Evolutionary conservation across 441 rosid genomes (phyloP), one percentile per base, ranked within the genome.

Genomic region (Bocquillonia castaneifolia): DNA sequence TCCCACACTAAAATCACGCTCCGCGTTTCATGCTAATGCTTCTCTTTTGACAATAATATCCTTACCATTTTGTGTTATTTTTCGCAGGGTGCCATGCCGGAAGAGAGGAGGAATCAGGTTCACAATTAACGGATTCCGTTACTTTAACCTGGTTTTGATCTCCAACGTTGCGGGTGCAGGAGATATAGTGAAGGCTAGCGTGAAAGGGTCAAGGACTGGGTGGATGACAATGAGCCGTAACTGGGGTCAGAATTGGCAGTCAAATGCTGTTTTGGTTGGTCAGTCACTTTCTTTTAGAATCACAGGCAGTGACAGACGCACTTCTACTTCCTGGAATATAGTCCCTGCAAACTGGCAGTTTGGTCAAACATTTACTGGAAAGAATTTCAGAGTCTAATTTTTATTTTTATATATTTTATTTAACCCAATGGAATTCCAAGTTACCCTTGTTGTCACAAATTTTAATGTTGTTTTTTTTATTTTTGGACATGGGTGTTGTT

Each of bases 241-340:
- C 86, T 87, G 90, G 92, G 92, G 88, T 10, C 92, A 85, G 61
- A 87, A 87, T 66, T 87, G 92, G 88, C 88, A 84, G 72, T 80
- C 89, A 15, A 77, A 85, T 45, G 75, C 86, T 2, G 79, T 82
- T 55, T 64, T 88, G 57, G 83, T 73, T 22, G 90, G 93, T 14
- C 93, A 88, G 76, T 63, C 88, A 2, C 85, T 87, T 2, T 87
- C 93, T 0, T 87, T 87, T 61, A 72, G 90, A 67, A 83, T 85
- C 52, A 72, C 80, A 18, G 86, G 75, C 73, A 84, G 93, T 52
- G 93, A 87, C 73, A 67, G 86, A 14, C 84, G 93, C 45, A 76
- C 81, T 26, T 85, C 93, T 60, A 87, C 92, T 17, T 85, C 92
- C 0, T 85, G 88, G 92, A 85, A 87, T 79, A 54, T 84, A 8